Base-by-base conservation (phyloP, 805 yeast species). In the Candida vartiovaarae region DNA sequence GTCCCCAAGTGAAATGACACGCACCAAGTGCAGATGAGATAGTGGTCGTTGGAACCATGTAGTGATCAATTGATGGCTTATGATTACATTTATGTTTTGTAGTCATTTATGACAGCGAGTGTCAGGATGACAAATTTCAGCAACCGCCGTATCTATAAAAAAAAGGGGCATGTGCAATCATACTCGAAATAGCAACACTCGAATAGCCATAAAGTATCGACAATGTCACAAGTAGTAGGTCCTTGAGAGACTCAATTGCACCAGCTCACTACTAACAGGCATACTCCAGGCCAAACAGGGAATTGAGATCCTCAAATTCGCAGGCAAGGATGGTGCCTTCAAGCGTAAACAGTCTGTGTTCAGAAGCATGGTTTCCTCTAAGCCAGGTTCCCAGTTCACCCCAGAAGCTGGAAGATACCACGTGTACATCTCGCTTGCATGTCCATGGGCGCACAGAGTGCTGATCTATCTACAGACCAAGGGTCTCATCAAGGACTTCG, bases 391-490 rank as follows among this genome's bases (percentile, higher is more conserved):
- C 10, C 63, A 71, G 47, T 86, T 79, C 60, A 68, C 78, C 15
- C 87, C 96, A 4, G 96, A 88, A 57, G 71, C 74, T 38, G 77
- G 77, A 45, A 74, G 99, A 56, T 91, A 91, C 60, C 95, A 90
- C 64, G 72, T 89, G 43, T 90, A 84, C 55, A 95, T 88, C 8
- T 83, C 93, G 1, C 70, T 73, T 39, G 96, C 96, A 2, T 91
- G 99, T 65, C 98, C 99, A 4, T 91, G 97, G 77, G 97, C 97
- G 1, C 95, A 87, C 59, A 74, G 98, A 49, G 78, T 90, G 0
- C 69, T 90, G 46, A 82, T 88, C 42, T 72, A 82, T 3, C 67
- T 96, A 42, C 64, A 74, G 9, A 68, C 91, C 49, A 88, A 89
- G 67, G 95, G 96, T 1, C 62, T 84, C 40, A 62, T 68, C n/a